A percentile compares a stretch with the other conserved stretches of the same genome.
These are phyloP conservation scores for Acaromyces ingoldii DNA, from an alignment of 1,284 basidiomycete species.

Conservation along the genomic window DNA sequence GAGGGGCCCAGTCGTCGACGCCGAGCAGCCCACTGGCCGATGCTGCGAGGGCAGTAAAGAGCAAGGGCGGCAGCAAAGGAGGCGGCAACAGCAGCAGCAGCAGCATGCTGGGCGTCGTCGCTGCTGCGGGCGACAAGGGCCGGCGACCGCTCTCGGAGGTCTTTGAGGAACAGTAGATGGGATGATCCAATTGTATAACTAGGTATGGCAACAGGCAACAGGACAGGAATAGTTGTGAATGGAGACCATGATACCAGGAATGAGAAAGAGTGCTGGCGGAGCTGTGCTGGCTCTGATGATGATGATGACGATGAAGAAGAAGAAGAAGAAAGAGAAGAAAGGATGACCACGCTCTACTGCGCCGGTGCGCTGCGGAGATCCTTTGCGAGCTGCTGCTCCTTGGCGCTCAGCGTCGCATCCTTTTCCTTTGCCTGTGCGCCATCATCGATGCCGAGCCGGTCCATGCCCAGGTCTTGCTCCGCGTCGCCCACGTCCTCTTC, in stretches of 20 bases:
- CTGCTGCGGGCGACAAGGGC: neutral
- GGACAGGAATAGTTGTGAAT: too few species aligned
- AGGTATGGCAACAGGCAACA: too few species aligned
- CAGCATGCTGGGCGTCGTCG: neutral
- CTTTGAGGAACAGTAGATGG: slow-evolving; percentile 11
- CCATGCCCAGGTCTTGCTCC: slow-evolving; percentile 1
- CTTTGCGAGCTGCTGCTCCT: neutral
- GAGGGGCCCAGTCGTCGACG: neutral
- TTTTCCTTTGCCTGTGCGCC: neutral
- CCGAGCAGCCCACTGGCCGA: neutral
- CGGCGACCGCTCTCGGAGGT: neutral
- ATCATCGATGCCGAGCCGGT: neutral
- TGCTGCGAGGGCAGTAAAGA: neutral
- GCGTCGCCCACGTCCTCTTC: slow-evolving; percentile 6
- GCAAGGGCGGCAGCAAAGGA: neutral
- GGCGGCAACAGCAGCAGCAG: neutral
- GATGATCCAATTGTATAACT: too few species aligned
- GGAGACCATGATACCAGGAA: too few species aligned
- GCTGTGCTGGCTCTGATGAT: neutral
- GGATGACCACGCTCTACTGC: neutral
- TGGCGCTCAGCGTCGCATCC: slow-evolving; percentile 2
- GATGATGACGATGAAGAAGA: neutral
- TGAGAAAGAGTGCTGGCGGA: too few species aligned
- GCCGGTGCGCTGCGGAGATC: neutral
- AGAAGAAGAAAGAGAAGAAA: neutral